Evolutionary conservation across 2,329 filamentous ascomycete genomes (phyloP), one percentile per base, ranked within the genome.

Genomic region (Fusarium illudens): DNA sequence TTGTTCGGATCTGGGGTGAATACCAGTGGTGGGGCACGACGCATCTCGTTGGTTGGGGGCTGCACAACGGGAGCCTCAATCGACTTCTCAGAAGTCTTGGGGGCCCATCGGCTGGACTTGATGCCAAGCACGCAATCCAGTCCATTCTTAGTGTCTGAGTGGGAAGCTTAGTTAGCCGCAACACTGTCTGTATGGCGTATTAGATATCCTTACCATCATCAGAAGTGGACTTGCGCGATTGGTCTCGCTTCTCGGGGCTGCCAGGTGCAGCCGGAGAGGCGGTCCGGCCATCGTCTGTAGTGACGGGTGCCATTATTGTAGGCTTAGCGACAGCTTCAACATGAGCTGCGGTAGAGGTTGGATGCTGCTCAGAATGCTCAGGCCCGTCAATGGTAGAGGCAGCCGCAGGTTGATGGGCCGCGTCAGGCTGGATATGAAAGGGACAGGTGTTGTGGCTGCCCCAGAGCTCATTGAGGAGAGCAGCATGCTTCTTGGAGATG

Each of bases 61-160:
- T 9, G 6, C 9, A 51, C 19, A 2, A 46, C 20, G 2, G 22
- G 17, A 20, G 15, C 32, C 4, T 34, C 22, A 13, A 9, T 25
- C 9, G 39, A 4, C 39, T 11, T 27, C 22, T 52, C 33, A 2
- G 36, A n/a, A 9, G 37, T 20, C 19, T 60, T 60, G 7, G 39
- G 12, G 9, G 62, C 68, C 68, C 65, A 68, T 13, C 62, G 53
- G 19, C 68, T 71, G 10, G 65, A 48, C 4, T 56, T 25, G 15
- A 71, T 11, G 1, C 65, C 68, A 2, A 64, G 58, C 1, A 44
- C 55, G 2, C 37, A 9, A 8, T 58, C 44, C 2, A 64, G 36
- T 2, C 54, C 32, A 17, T 52, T 39, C 20, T 57, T 53, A 25
- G 27, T 29, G n/a, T 4, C 66, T 70, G 5, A 3, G 4, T 6